Percentiles rank a stretch among this genome's conserved stretches.
Conservation (phyloP, 768 basidiomycete species). For the Panellus pusillus region DNA sequence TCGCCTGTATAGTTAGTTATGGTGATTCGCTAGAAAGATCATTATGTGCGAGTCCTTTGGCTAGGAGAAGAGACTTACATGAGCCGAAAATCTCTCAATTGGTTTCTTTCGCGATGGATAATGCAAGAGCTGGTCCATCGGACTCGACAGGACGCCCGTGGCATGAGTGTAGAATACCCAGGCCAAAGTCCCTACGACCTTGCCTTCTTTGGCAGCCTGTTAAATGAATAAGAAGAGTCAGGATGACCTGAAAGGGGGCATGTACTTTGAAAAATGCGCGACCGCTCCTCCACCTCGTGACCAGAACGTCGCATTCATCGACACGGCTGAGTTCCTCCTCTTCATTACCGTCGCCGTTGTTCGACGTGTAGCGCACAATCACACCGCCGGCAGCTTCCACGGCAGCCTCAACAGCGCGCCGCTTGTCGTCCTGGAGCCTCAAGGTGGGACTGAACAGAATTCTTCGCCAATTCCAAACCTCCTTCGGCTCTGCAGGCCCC, state of each 20-base stretch:
- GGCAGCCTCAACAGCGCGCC: conserved; percentile 55
- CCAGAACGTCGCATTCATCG: conserved; percentile 64
- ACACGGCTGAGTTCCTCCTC: conserved; percentile 39
- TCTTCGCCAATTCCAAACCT: conserved; percentile 59
- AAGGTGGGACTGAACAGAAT: conserved; percentile 65
- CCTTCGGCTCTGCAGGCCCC: conserved; percentile 19
- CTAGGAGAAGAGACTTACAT: conserved; percentile 45
- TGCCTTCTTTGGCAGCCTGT: conserved; percentile 59
- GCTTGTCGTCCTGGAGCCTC: conserved; percentile 47
- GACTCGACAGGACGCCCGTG: conserved; percentile 56
- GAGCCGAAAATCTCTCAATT: conserved; percentile 53
- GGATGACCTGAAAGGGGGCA: conserved; percentile 6
- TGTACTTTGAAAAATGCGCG: conserved; percentile 69
- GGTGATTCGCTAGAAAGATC: conserved; percentile 61
- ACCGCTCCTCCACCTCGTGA: conserved; percentile 71
- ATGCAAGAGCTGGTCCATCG: conserved; percentile 77
- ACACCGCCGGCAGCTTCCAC: conserved; percentile 63
- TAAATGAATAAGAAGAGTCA: background rate
- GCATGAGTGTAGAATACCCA: conserved; percentile 85
- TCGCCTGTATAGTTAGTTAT: conserved; percentile 89
- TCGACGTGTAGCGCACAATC: conserved; percentile 32
- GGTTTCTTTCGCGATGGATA: conserved; percentile 72
- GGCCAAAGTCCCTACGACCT: conserved; percentile 73
- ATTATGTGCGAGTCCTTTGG: background rate
- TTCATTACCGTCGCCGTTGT: conserved; percentile 29